These are phyloP conservation scores for Xylaria bambusicola DNA, from an alignment of 495 filamentous ascomycete species.

Conservation along the genomic window DNA sequence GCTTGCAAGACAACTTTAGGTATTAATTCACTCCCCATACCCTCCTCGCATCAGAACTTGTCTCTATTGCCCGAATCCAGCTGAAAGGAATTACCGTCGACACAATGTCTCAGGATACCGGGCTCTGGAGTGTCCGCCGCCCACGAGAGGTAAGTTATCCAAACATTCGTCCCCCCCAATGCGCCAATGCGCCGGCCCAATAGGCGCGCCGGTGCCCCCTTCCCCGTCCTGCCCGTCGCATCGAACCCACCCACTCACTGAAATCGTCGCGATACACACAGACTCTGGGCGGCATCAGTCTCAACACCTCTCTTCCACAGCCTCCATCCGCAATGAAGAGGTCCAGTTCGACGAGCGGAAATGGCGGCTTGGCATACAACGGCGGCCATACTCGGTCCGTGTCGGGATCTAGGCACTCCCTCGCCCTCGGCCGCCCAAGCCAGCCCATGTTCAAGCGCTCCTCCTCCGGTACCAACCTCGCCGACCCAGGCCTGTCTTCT, in stretches of 20 bases:
- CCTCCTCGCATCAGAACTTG: no score
- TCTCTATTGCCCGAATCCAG: no score
- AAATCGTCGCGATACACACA: slow-evolving; percentile 36
- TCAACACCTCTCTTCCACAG: slow-evolving; percentile 80
- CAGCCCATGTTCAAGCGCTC: slow-evolving; percentile 84
- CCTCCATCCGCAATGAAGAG: slow-evolving; percentile 95
- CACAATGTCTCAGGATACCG: slow-evolving; percentile 75
- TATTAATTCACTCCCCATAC: no score
- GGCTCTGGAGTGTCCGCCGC: slow-evolving; percentile 71
- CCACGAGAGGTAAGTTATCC: slow-evolving; percentile 63
- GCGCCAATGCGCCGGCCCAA: slow-evolving; percentile 21
- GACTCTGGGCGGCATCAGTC: slow-evolving; percentile 77
- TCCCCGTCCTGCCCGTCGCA: no score
- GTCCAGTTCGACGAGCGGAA: slow-evolving; percentile 76
- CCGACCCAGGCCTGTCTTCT: slow-evolving; percentile 76
- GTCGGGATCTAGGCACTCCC: slow-evolving; percentile 82
- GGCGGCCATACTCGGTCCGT: slow-evolving; percentile 72
- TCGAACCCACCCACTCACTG: slow-evolving; percentile 24
- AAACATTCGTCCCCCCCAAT: background rate
- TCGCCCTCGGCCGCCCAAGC: slow-evolving; percentile 73
- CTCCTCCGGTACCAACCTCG: slow-evolving; percentile 74
- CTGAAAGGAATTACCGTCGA: background rate
- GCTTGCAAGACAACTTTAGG: background rate
- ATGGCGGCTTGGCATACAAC: slow-evolving; percentile 40
- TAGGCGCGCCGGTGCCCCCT: slow-evolving; percentile 6